A percentile compares a stretch with the other conserved stretches of the same genome.
Evolutionary conservation across 2,329 filamentous ascomycete genomes (phyloP).

Genomic region (Cladosporium halotolerans): DNA sequence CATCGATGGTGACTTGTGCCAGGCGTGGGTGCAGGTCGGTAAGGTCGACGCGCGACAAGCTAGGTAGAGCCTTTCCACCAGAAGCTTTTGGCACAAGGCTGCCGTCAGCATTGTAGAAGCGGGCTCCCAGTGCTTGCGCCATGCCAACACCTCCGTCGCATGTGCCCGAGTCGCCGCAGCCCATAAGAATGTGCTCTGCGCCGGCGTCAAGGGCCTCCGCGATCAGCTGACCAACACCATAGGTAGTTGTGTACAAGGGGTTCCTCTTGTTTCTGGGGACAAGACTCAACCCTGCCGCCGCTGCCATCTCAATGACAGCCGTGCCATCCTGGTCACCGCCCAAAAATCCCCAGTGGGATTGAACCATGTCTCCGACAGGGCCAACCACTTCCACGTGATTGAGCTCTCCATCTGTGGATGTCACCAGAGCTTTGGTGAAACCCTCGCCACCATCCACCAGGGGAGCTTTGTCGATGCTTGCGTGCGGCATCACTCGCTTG

Average conservation of each 20-base stretch:
- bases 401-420: constrained; percentile 38
- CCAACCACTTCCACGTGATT: constrained; percentile 37
- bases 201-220: constrained; percentile 42
- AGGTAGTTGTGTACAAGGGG: constrained; percentile 46
- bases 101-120: constrained; percentile 36
- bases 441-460: constrained; percentile 50
- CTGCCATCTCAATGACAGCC: constrained; percentile 49
- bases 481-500: constrained; percentile 38
- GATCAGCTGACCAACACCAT: constrained; percentile 47
- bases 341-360: constrained; percentile 45
- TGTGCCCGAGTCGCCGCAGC: constrained; percentile 50
- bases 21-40: constrained; percentile 35
- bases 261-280: constrained; percentile 41
- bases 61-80: constrained; percentile 37
- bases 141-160: constrained; percentile 50
- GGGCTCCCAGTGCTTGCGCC: constrained; percentile 48
- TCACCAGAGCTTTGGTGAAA: constrained; percentile 43
- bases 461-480: constrained; percentile 43
- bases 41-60: constrained; percentile 37
- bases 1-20: constrained; percentile 39
- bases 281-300: constrained; percentile 46
- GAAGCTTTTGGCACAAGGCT: constrained; percentile 32
- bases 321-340: constrained; percentile 30
- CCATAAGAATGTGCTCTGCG: constrained; percentile 42
- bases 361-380: constrained; percentile 37